These are phyloP conservation scores for Angophora floribunda DNA, from an alignment of 345 rosid genomes.

Conservation along the genomic window DNA sequence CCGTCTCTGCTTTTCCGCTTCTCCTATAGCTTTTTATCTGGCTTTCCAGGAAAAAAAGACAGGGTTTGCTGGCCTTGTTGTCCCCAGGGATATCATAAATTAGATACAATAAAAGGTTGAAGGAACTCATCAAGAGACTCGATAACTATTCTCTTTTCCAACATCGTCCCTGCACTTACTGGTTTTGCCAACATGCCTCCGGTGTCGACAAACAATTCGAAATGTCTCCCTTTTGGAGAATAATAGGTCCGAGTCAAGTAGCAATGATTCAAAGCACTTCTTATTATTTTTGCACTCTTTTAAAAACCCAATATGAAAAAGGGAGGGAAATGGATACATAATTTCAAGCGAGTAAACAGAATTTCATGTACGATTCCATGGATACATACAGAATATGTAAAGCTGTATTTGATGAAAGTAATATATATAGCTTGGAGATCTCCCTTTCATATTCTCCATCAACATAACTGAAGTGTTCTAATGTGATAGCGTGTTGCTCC, in stretches of 20 bases:
- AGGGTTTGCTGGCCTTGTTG: neutral
- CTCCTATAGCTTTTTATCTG: neutral
- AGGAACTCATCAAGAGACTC: neutral
- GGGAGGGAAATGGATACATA: neutral
- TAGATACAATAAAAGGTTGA: neutral
- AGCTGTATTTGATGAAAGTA: neutral
- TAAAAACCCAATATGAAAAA: neutral
- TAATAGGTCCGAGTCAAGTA: neutral
- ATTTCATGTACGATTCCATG: neutral
- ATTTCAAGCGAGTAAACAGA: neutral
- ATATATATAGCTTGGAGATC: neutral
- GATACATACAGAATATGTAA: neutral
- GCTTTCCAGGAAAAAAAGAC: neutral
- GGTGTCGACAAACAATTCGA: neutral
- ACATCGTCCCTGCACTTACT: neutral
- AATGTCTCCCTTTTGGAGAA: neutral
- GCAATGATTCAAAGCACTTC: neutral
- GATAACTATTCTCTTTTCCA: neutral
- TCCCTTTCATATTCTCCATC: neutral
- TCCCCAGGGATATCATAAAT: neutral
- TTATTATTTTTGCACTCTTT: neutral
- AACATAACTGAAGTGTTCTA: fast-evolving
- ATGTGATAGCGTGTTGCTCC: neutral
- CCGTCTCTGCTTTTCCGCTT: neutral
- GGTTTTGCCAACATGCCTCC: neutral